A percentile compares a stretch with the other conserved stretches of the same genome.
phyloP scores from a whole-genome alignment of 106 monocot species.

The Dendrobium nobile region DNA sequence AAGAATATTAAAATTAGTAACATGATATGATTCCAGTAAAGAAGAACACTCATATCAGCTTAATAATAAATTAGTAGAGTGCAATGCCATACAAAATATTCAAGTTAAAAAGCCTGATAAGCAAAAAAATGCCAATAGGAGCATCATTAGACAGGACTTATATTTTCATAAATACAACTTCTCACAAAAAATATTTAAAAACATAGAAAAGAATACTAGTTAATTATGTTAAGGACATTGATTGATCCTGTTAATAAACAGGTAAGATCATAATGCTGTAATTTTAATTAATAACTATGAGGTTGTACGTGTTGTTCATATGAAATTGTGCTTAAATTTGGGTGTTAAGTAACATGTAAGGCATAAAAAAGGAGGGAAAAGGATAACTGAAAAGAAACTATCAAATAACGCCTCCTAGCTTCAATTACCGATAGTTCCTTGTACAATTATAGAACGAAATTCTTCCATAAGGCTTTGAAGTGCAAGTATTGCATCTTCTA shows the following conservation, averaged over 20 bases:
- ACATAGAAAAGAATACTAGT: too few species aligned
- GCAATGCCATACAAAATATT: background rate
- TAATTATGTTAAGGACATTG: background rate
- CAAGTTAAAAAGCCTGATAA: background rate
- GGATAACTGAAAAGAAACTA: too few species aligned
- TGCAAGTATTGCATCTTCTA: conserved; percentile 59
- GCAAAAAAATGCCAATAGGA: background rate
- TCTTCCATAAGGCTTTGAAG: conserved; percentile 35
- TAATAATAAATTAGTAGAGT: too few species aligned
- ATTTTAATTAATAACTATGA: conserved; percentile 1
- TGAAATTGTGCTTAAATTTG: background rate
- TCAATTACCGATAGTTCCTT: conserved; percentile 64
- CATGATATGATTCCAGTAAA: too few species aligned
- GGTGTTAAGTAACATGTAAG: background rate
- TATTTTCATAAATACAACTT: too few species aligned
- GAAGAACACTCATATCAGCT: too few species aligned
- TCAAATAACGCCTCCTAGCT: too few species aligned
- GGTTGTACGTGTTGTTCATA: background rate
- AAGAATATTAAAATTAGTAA: too few species aligned
- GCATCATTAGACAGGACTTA: too few species aligned
- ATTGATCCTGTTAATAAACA: background rate
- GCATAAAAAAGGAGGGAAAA: background rate
- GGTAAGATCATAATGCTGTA: background rate
- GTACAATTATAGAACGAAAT: conserved; percentile 56
- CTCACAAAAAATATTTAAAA: too few species aligned